These are phyloP conservation scores for Ascocoryne sarcoides DNA, from an alignment of 2,329 filamentous ascomycete genomes.

Conservation along the genomic window DNA sequence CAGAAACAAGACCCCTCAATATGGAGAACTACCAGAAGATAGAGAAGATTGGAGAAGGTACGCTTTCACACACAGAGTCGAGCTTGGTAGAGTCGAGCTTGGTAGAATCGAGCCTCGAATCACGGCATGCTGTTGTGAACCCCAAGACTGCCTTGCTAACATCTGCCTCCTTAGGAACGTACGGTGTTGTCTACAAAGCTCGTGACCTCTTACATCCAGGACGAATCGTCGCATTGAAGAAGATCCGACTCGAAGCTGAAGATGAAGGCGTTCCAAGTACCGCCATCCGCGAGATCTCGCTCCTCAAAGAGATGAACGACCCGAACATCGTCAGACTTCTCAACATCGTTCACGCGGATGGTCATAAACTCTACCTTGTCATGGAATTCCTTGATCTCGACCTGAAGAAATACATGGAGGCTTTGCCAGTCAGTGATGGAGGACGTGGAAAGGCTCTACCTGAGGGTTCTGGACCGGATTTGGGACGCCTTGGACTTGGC, in stretches of 20 bases:
- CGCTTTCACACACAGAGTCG: constrained; percentile 24
- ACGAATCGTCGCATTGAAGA: constrained; percentile 87
- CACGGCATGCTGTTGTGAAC: constrained; percentile 3
- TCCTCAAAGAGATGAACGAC: constrained; percentile 91
- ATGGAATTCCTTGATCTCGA: constrained; percentile 88
- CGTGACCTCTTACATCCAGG: constrained; percentile 73
- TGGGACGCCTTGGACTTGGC: constrained; percentile 63
- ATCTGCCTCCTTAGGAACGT: constrained; percentile 56
- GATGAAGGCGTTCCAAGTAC: constrained; percentile 90
- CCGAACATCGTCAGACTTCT: constrained; percentile 80
- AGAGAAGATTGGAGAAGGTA: constrained; percentile 94
- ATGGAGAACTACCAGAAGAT: constrained; percentile 98
- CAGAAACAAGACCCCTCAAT: constrained; percentile 17
- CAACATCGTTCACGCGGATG: constrained; percentile 91
- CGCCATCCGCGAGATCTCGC: constrained; percentile 86
- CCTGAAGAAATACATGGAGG: constrained; percentile 94
- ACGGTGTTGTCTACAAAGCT: constrained; percentile 93
- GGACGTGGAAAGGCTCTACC: constrained; percentile 79
- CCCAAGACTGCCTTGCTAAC: constrained; percentile 12
- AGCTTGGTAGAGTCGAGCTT: not conserved
- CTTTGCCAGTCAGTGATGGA: constrained; percentile 73
- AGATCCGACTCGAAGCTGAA: constrained; percentile 90
- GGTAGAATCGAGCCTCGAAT: not conserved
- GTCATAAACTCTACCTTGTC: constrained; percentile 89
- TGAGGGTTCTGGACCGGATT: constrained; percentile 58